These are phyloP conservation scores for Solanum megistacrolobum DNA, from an alignment of 257 asterid genomes.

Conservation along the genomic window DNA sequence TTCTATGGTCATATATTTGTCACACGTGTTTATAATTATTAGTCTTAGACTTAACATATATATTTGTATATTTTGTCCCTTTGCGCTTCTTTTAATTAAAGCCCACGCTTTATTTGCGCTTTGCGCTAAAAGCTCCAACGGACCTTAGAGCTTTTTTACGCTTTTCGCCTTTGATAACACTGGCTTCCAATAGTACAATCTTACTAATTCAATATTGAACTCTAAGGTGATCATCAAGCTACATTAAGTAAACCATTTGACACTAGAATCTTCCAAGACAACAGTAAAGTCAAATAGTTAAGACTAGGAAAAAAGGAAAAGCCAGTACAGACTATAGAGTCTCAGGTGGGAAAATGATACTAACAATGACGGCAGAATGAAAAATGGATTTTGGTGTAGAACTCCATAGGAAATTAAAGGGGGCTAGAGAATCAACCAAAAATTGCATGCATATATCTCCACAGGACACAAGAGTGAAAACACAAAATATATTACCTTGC, in stretches of 20 bases:
- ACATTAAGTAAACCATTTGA: background rate
- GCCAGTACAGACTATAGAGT: background rate
- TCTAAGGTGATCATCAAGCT: background rate
- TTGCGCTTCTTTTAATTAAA: too few species aligned
- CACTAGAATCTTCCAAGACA: background rate
- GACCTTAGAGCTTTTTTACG: too few species aligned
- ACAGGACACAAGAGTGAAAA: background rate
- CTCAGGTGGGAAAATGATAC: background rate
- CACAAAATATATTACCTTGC: constrained; percentile 39
- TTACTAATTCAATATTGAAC: background rate
- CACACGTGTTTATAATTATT: too few species aligned
- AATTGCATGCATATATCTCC: background rate
- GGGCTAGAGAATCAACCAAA: background rate
- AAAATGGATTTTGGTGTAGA: background rate
- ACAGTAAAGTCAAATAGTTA: background rate
- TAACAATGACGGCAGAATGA: background rate
- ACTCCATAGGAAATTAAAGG: background rate
- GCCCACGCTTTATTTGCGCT: too few species aligned
- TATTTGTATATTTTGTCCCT: too few species aligned
- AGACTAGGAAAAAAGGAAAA: background rate
- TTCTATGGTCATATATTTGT: too few species aligned
- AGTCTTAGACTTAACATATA: too few species aligned
- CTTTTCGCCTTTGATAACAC: too few species aligned
- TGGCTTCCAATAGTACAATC: background rate
- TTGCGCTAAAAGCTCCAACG: too few species aligned